Base-by-base conservation (phyloP, 805 yeast genomes). In the Starmerella powellii region DNA sequence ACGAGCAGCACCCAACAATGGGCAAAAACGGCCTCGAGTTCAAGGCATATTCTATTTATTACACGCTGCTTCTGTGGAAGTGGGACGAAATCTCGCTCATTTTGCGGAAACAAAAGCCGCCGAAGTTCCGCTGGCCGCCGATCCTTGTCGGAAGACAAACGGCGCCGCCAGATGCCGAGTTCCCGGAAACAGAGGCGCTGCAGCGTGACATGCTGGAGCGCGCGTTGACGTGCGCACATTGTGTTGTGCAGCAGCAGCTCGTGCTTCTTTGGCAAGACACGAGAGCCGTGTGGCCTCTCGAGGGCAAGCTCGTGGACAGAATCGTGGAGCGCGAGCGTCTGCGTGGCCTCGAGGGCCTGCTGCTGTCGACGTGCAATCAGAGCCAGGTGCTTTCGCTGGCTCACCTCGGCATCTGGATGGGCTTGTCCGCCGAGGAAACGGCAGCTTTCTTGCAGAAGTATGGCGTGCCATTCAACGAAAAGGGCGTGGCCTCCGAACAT, bases 61-160 rank as follows among this genome's bases (percentile, higher is more conserved):
- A 48, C 37, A 32, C 12, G 24, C 38, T 48, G 16, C 33, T 46
- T n/a, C n/a, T 20, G n/a, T 18, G 26, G 16, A 31, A 40, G 23
- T 46, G 48, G 48, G 36, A 33, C 21, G 48, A 44, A 15, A 16
- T 46, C 12, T 32, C 41, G n/a, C n/a, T 20, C 4, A 18, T 29
- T 19, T 12, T 42, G 11, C 12, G 31, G 31, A 6, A 19, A 8
- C 4, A 10, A 4, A 30, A 38, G 17, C 3, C 31, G 10, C 4
- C 27, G 10, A 10, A 10, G 26, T 23, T 23, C 26, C 26, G 10
- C 10, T 23, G 26, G 26, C 26, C 26, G 26, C 26, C 26, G 10
- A 8, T 23, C 26, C 6, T 10, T 6, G 26, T 10, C 26, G 10
- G 10, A 6, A 6, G 10, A 6, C 6, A 23, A 23, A 23, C 26